phyloP scores from a whole-genome alignment of 768 basidiomycete species.

The Megacollybia marginata region DNA sequence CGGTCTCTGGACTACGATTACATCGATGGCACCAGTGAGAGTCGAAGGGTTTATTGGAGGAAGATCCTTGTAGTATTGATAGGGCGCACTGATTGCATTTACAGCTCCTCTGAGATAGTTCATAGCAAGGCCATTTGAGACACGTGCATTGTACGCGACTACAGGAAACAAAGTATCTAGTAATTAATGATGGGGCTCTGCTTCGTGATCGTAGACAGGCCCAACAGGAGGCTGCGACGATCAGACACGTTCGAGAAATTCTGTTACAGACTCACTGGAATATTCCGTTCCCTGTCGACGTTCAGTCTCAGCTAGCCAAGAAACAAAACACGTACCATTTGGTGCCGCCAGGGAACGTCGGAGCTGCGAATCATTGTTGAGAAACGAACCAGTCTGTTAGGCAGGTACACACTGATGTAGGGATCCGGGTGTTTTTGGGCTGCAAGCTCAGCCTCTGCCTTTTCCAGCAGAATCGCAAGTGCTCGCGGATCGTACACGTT shows the following conservation, averaged over 20 bases:
- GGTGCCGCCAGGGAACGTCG: conserved; percentile 83
- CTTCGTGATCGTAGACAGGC: conserved; percentile 54
- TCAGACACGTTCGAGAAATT: neutral
- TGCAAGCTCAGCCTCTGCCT: conserved; percentile 72
- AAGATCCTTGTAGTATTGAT: conserved; percentile 86
- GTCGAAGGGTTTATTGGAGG: conserved; percentile 90
- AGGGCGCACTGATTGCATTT: conserved; percentile 77
- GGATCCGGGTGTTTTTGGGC: conserved; percentile 80
- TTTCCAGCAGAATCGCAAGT: conserved; percentile 66
- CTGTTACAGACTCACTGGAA: conserved; percentile 47
- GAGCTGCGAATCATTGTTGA: conserved; percentile 38
- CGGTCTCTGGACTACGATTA: conserved; percentile 85
- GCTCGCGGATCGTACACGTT: conserved; percentile 81
- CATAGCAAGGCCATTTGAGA: conserved; percentile 34
- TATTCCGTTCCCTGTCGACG: conserved; percentile 64
- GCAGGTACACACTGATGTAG: conserved; percentile 70
- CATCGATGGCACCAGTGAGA: conserved; percentile 96
- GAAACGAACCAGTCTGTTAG: neutral
- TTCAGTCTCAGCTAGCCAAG: too few species aligned
- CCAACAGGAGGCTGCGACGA: conserved; percentile 48
- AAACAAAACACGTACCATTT: conserved; percentile 66
- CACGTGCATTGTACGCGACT: conserved; percentile 7
- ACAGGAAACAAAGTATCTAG: neutral
- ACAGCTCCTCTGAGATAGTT: conserved; percentile 86
- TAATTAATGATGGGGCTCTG: neutral